Evolutionary conservation across 2,329 filamentous ascomycete species (phyloP).

Genomic region (Aspergillus clavatus): DNA sequence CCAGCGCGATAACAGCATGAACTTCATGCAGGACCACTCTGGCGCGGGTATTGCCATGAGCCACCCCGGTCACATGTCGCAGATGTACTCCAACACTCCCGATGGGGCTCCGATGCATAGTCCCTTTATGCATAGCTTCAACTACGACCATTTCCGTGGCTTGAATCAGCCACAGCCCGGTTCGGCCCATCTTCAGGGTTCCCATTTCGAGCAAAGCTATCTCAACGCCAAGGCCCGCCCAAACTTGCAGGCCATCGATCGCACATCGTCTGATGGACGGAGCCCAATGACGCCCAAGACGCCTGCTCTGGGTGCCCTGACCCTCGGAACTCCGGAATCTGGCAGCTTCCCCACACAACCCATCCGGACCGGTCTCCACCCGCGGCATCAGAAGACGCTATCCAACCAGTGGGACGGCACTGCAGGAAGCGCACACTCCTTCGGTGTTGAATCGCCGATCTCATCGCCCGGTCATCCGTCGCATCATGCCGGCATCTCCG

Average conservation of each 20-base stretch:
- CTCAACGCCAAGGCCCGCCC: slow-evolving; percentile 56
- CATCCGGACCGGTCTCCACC: slow-evolving; percentile 62
- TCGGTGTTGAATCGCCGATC: slow-evolving; percentile 75
- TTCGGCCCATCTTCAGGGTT: slow-evolving; percentile 35
- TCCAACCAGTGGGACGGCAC: slow-evolving; percentile 90
- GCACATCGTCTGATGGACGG: slow-evolving; percentile 68
- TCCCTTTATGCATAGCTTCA: slow-evolving; percentile 76
- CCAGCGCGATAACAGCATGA: slow-evolving; percentile 31
- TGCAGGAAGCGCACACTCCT: slow-evolving; percentile 76
- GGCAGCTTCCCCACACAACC: slow-evolving; percentile 70
- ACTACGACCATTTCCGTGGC: slow-evolving; percentile 69
- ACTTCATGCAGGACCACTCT: slow-evolving; percentile 47
- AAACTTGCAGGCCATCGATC: slow-evolving; percentile 61
- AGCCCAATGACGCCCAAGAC: slow-evolving; percentile 85
- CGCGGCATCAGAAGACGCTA: slow-evolving; percentile 71
- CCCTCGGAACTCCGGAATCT: slow-evolving; percentile 67
- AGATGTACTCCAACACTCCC: slow-evolving; percentile 83
- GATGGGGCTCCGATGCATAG: slow-evolving; percentile 90
- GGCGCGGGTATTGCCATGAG: slow-evolving; percentile 53
- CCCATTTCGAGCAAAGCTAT: slow-evolving; percentile 52
- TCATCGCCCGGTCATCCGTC: slow-evolving; percentile 62
- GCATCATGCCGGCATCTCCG: slow-evolving; percentile 71
- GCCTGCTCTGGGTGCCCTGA: slow-evolving; percentile 67
- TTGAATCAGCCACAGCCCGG: slow-evolving; percentile 52
- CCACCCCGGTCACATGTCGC: slow-evolving; percentile 62